A percentile compares a stretch with the other conserved stretches of the same genome.
phyloP scores from a whole-genome alignment of 148 eudicot genomes.

The Mesembryanthemum crystallinum region DNA sequence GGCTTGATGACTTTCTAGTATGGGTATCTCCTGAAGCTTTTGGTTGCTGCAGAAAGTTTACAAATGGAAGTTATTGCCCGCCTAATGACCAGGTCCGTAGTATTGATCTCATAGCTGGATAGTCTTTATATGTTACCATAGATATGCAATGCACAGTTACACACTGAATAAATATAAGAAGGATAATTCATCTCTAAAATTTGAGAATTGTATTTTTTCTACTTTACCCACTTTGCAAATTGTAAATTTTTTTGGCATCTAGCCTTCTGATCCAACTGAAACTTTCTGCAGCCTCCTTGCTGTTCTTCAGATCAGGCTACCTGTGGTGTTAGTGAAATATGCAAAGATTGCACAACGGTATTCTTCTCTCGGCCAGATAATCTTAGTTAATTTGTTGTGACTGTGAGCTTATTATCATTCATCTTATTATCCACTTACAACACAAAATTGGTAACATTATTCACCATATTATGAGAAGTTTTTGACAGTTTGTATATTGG shows the following conservation, averaged over 20 bases:
- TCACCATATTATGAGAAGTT: neutral
- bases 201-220: neutral
- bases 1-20: constrained; percentile 99
- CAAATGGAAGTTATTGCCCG: constrained; percentile 86
- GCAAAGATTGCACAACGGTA: constrained; percentile 99
- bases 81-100: constrained; percentile 85
- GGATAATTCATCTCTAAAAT: neutral
- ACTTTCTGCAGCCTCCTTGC: constrained; percentile 80
- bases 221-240: neutral
- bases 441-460: neutral
- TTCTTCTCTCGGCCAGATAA: constrained; percentile 1
- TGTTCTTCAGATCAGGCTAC: constrained; percentile 62
- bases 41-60: constrained; percentile 98
- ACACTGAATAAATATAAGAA: neutral
- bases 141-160: neutral
- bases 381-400: neutral
- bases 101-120: constrained; percentile 9
- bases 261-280: constrained; percentile 17
- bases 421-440: neutral
- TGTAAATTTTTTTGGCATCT: neutral
- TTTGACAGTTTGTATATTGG: constrained; percentile 27
- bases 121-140: neutral
- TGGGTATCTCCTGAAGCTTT: constrained; percentile 99
- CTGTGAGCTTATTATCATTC: neutral
- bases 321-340: constrained; percentile 61